phyloP scores from a whole-genome alignment of 1,139 yeast genomes.

The Torulaspora globosa region DNA sequence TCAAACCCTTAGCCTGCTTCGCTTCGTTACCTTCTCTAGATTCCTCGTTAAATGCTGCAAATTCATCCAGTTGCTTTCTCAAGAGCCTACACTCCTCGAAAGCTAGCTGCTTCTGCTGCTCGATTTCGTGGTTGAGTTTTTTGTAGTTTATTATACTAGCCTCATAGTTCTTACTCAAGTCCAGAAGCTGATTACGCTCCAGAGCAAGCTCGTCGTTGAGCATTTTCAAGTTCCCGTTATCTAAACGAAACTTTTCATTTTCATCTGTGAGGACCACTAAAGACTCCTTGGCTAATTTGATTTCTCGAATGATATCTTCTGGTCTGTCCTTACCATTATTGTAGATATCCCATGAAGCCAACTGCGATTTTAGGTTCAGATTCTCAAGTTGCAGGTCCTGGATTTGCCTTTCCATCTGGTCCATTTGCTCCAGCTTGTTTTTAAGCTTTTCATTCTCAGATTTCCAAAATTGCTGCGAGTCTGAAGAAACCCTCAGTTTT shows the following conservation, averaged over 20 bases:
- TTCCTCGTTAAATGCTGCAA: conserved; percentile 22
- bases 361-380: conserved; percentile 42
- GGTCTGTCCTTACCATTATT: conserved; percentile 36
- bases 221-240: conserved; percentile 30
- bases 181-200: conserved; percentile 38
- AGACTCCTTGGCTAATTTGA: conserved; percentile 40
- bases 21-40: conserved; percentile 2
- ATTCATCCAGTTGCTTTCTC: conserved; percentile 46
- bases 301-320: conserved; percentile 38
- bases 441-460: conserved; percentile 47
- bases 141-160: conserved; percentile 39
- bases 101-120: conserved; percentile 53
- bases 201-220: conserved; percentile 39
- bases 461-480: conserved; percentile 49
- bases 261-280: conserved; percentile 43
- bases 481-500: conserved; percentile 42
- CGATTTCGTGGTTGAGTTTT: conserved; percentile 44
- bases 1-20: conserved; percentile 26
- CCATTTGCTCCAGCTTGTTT: conserved; percentile 43
- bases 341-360: conserved; percentile 32
- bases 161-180: conserved; percentile 31
- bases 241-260: conserved; percentile 35
- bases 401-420: conserved; percentile 45
- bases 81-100: conserved; percentile 59
- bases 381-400: conserved; percentile 53